Conservation (phyloP, 106 monocot species). For the Ottelia alismoides region DNA sequence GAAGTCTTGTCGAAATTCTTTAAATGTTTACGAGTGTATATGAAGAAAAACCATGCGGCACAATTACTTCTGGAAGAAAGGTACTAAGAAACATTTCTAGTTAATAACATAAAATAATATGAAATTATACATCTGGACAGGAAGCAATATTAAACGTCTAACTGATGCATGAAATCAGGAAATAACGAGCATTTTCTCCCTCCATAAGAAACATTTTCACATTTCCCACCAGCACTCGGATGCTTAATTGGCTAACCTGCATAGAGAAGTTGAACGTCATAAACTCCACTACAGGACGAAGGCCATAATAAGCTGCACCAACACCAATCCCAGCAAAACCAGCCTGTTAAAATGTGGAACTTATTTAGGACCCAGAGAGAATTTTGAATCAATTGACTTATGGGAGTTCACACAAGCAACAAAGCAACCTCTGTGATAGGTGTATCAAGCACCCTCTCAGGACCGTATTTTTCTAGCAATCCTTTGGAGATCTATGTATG, state of each 20-base stretch:
- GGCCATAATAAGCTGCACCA: constrained; percentile 95
- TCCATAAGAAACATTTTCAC: too few relatives aligned
- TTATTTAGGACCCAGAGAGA: background rate
- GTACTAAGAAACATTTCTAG: too few relatives aligned
- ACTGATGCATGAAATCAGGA: too few relatives aligned
- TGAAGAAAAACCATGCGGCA: too few relatives aligned
- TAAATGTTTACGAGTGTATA: too few relatives aligned
- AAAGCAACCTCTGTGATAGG: constrained; percentile 90
- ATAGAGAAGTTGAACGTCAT: constrained; percentile 99
- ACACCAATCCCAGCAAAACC: constrained; percentile 98
- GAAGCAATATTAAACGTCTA: too few relatives aligned
- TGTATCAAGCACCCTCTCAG: constrained; percentile 93
- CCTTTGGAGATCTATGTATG: constrained; percentile 73
- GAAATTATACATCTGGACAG: too few relatives aligned
- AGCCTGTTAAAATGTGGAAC: constrained; percentile 39
- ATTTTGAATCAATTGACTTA: background rate
- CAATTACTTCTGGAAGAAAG: too few relatives aligned
- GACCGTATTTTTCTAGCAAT: constrained; percentile 92
- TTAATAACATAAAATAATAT: too few relatives aligned
- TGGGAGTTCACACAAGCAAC: background rate
- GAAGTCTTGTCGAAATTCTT: too few relatives aligned
- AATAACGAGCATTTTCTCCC: too few relatives aligned
- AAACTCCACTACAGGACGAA: constrained; percentile 87
- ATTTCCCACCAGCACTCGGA: too few relatives aligned
- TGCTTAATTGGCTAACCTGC: constrained; percentile 60